Evolutionary conservation across 2,329 filamentous ascomycete species (phyloP), one percentile per base, ranked within the genome.

Genomic region (Teratosphaeria zuluensis): DNA sequence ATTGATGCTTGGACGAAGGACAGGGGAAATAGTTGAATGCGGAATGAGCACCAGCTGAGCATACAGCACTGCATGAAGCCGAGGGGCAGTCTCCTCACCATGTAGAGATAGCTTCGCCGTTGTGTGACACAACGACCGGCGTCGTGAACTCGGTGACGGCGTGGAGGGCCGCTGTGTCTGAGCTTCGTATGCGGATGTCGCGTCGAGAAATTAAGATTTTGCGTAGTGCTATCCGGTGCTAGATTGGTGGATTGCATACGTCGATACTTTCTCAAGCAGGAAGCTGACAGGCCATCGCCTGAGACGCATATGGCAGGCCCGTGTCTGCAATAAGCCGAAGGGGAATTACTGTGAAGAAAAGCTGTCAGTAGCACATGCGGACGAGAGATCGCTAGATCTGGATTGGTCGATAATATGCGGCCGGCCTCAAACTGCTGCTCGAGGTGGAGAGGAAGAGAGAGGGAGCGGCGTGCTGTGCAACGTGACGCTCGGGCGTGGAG

Each of bases 1-100:
- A 65, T 68, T 63, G 65, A 62, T 58, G 59, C 63, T 61, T 61
- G 59, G 55, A 52, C 28, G 53, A 11, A 32, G 53, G 38, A 51
- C 52, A 55, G 55, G 46, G 33, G 54, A 21, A 59, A 32, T 48
- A 21, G 31, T 16, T 48, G 31, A 51, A 54, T 28, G 48, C 51
- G 46, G 42, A 54, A 58, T 60, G 57, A 62, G 61, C 58, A 58
- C 53, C 42, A 54, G 59, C 52, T 57, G 59, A 55, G 54, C 16
- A 57, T 56, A 55, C 54, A 55, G 56, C 56, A 57, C 59, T 58
- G 62, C 60, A 63, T 58, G 56, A 57, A 56, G 30, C 54, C 56
- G 55, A 57, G 53, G 54, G n/a, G 56, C 31, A 46, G 32, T 31
- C 38, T 53, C 46, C 52, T 59, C 61, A 62, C 60, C 53, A 38